These are phyloP conservation scores for Verticillium longisporum DNA, from an alignment of 2,329 filamentous ascomycete genomes.

Conservation along the genomic window DNA sequence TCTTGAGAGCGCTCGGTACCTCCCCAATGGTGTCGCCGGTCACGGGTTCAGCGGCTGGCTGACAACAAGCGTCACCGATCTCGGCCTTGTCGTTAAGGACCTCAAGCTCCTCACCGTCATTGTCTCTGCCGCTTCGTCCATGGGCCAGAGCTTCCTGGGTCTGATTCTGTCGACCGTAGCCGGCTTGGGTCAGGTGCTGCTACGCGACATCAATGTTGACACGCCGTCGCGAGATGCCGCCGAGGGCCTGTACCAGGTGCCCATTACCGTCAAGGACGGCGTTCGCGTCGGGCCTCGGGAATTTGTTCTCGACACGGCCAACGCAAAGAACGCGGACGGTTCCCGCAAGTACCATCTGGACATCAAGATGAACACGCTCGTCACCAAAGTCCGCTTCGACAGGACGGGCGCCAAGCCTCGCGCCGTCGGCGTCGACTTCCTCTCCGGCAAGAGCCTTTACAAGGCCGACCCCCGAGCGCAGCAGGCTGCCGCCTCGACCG, in stretches of 20 bases:
- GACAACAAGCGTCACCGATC: constrained; percentile 13
- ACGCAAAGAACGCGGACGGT: constrained; percentile 38
- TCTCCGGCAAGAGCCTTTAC: constrained; percentile 33
- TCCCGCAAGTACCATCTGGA: constrained; percentile 31
- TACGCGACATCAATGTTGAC: constrained; percentile 22
- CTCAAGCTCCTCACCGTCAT: constrained; percentile 20
- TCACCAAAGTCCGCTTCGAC: constrained; percentile 32
- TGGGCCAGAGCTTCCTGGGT: constrained; percentile 17
- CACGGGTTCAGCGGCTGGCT: constrained; percentile 53
- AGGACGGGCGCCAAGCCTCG: constrained; percentile 24
- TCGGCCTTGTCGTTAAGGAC: constrained; percentile 18
- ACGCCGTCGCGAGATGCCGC: constrained; percentile 10
- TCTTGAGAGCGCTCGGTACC: constrained; percentile 49
- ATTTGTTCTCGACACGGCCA: constrained; percentile 39
- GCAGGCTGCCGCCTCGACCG: constrained; percentile 13
- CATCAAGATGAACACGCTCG: constrained; percentile 27
- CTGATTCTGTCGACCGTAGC: constrained; percentile 16
- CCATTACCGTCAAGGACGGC: constrained; percentile 34
- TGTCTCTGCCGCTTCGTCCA: constrained; percentile 20
- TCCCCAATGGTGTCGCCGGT: constrained; percentile 32
- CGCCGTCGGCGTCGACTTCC: constrained; percentile 35
- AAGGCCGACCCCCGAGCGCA: constrained; percentile 30
- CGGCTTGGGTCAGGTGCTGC: constrained; percentile 19
- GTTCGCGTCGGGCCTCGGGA: constrained; percentile 42
- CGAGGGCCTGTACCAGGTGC: constrained; percentile 41